phyloP scores from a whole-genome alignment of 2,329 filamentous ascomycete species.

The Hypoxylon sp. region DNA sequence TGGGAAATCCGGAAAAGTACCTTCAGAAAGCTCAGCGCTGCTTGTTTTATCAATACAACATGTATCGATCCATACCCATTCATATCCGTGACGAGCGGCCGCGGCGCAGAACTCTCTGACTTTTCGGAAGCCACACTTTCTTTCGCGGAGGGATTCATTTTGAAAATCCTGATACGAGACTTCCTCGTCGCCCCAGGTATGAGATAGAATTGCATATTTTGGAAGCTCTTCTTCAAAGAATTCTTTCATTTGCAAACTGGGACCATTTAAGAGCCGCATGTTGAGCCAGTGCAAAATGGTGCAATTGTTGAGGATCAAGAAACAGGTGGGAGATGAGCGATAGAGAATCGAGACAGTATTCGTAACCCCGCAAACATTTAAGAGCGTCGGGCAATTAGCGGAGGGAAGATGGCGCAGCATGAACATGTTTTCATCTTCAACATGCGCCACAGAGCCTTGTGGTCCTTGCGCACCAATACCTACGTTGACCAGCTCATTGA shows the following conservation, averaged over 20 bases:
- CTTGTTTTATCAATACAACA: constrained; percentile 11
- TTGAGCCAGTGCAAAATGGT: background rate
- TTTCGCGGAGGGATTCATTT: background rate
- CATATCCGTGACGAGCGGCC: background rate
- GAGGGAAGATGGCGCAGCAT: too few relatives aligned
- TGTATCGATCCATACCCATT: constrained; percentile 11
- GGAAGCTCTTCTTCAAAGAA: constrained; percentile 15
- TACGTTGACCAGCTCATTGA: too few relatives aligned
- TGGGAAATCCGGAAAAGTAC: background rate
- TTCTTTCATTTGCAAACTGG: constrained; percentile 7
- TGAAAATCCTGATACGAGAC: constrained; percentile 15
- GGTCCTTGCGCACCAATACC: too few relatives aligned
- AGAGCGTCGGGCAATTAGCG: too few relatives aligned
- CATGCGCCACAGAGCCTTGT: too few relatives aligned
- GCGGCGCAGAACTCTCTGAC: background rate
- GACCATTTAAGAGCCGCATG: constrained; percentile 15
- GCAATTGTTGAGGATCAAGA: background rate
- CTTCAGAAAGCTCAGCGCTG: constrained; percentile 2
- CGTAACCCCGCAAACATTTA: too few relatives aligned
- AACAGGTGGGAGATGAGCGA: too few relatives aligned
- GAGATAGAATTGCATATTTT: constrained; percentile 13
- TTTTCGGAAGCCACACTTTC: background rate
- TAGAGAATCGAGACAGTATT: too few relatives aligned
- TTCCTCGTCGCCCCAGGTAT: constrained; percentile 14
- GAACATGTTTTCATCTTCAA: too few relatives aligned